Conservation (phyloP, 257 asterid species). For the Ligustrum vulgare region DNA sequence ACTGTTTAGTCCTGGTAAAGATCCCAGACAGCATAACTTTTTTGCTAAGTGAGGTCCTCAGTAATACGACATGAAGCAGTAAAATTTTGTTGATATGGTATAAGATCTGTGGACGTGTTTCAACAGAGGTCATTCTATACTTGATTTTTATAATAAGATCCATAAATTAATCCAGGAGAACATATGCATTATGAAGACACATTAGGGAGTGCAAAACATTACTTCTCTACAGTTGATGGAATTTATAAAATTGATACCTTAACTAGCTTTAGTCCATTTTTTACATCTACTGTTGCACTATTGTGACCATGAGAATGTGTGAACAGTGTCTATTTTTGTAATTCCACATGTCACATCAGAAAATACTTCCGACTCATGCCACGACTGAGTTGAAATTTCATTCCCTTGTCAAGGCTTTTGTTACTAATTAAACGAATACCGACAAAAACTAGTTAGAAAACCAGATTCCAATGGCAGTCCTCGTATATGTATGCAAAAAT, state of each 20-base stretch:
- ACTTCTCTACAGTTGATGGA: not conserved
- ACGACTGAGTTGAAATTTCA: not conserved
- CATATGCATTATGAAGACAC: constrained; percentile 6
- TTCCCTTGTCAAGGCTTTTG: constrained; percentile 2
- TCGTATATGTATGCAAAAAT: not conserved
- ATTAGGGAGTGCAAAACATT: not conserved
- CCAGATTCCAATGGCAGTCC: not conserved
- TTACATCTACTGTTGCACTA: not conserved
- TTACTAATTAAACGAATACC: not conserved
- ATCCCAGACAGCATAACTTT: not conserved
- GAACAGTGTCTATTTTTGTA: not conserved
- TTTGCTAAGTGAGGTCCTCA: not conserved
- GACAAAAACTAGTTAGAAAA: not conserved
- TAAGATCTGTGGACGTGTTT: not conserved
- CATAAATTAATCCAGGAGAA: constrained; percentile 15
- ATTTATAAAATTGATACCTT: not conserved
- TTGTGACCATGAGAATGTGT: not conserved
- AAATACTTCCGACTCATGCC: constrained; percentile 11
- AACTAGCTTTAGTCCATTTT: not conserved
- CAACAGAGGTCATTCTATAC: constrained; percentile 6
- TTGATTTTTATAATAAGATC: constrained; percentile 15
- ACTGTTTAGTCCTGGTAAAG: not conserved
- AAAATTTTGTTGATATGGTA: not conserved
- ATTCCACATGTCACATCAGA: not conserved
- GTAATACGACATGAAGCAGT: not conserved